Conservation (phyloP, 2,329 filamentous ascomycete species). For the Alternaria sp. region DNA sequence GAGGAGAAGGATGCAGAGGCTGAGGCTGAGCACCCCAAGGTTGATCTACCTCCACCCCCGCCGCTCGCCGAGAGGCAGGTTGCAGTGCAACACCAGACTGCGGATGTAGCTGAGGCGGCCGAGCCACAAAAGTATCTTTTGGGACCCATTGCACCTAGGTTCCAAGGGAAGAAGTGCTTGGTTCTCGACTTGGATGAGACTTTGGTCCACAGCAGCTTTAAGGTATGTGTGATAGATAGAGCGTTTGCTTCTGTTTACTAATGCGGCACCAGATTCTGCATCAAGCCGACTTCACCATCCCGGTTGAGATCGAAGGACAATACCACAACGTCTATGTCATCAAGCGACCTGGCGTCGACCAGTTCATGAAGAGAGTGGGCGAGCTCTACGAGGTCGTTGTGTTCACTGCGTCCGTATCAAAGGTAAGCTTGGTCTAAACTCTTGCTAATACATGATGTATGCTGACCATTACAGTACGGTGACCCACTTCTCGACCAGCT, state of each 20-base stretch:
- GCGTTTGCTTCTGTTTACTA: constrained; percentile 11
- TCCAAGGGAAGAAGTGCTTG: constrained; percentile 89
- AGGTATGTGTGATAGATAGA: constrained; percentile 64
- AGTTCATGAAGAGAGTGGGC: constrained; percentile 98
- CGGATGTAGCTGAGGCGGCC: constrained; percentile 52
- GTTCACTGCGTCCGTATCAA: constrained; percentile 97
- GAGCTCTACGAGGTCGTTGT: constrained; percentile 98
- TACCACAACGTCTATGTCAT: constrained; percentile 99
- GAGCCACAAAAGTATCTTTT: constrained; percentile 74
- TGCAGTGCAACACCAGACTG: constrained; percentile 50
- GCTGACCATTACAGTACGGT: constrained; percentile 72
- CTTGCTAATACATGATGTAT: background rate
- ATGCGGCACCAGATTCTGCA: constrained; percentile 78
- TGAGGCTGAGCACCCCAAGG: constrained; percentile 45
- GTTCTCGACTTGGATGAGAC: constrained; percentile 97
- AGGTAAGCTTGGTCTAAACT: constrained; percentile 64
- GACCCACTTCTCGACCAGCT: constrained; percentile 95
- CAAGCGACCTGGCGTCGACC: constrained; percentile 96
- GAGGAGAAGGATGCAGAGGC: constrained; percentile 34
- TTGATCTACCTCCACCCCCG: constrained; percentile 65
- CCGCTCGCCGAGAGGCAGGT: constrained; percentile 58
- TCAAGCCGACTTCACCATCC: constrained; percentile 98
- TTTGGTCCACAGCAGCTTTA: constrained; percentile 97
- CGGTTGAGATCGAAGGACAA: constrained; percentile 97
- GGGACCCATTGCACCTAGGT: constrained; percentile 79